Evolutionary conservation across 2,329 filamentous ascomycete genomes (phyloP).

Genomic region (Ophiocordyceps camponoti-floridani): DNA sequence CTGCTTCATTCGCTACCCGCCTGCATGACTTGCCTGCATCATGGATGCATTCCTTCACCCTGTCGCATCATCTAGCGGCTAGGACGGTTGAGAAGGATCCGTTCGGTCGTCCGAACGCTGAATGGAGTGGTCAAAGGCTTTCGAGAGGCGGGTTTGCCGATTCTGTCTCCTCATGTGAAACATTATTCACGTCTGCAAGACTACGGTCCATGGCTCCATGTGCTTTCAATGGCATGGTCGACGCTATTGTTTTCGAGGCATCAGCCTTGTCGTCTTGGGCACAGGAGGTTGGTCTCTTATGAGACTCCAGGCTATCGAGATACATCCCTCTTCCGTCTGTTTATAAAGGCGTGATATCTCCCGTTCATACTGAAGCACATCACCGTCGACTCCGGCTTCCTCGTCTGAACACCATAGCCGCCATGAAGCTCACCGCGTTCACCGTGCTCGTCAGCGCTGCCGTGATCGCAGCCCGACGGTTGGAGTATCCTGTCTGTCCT

Average conservation of each 20-base stretch:
- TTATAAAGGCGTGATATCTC: neutral
- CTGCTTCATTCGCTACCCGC: too few species aligned
- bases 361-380: neutral
- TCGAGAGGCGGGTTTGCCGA: neutral
- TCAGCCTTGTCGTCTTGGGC: too few species aligned
- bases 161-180: too few species aligned
- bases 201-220: too few species aligned
- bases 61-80: neutral
- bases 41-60: neutral
- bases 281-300: too few species aligned
- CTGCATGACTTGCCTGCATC: too few species aligned
- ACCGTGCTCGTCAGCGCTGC: neutral
- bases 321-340: neutral
- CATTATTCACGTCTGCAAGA: too few species aligned
- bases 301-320: too few species aligned
- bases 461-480: neutral
- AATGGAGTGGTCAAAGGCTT: neutral
- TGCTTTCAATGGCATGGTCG: too few species aligned
- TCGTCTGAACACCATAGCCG: neutral
- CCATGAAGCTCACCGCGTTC: neutral
- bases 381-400: neutral
- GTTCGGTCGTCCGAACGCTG: too few species aligned
- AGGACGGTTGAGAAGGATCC: neutral
- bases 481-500: neutral
- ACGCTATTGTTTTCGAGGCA: too few species aligned